phyloP scores from a whole-genome alignment of 1,284 basidiomycete genomes.

The Microbotryomycetes sp. region DNA sequence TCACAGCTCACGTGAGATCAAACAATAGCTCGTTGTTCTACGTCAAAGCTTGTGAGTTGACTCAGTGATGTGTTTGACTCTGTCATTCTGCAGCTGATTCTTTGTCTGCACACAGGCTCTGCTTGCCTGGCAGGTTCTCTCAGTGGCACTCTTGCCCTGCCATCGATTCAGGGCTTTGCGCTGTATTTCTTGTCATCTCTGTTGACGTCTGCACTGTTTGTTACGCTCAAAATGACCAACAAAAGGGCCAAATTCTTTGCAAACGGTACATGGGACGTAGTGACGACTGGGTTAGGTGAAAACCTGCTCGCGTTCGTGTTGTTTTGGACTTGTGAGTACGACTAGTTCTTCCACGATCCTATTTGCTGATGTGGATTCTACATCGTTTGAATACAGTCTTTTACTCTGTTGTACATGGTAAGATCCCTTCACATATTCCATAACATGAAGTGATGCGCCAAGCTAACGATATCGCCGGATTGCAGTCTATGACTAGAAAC shows the following conservation, averaged over 20 bases:
- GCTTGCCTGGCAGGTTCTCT: constrained; percentile 37
- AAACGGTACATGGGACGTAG: constrained; percentile 36
- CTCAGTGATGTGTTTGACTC: background rate
- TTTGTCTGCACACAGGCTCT: constrained; percentile 49
- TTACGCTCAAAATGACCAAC: background rate
- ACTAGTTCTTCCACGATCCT: too few species aligned
- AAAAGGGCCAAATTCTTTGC: background rate
- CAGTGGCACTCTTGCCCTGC: constrained; percentile 30
- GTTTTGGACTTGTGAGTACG: constrained; percentile 14
- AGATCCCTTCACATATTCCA: too few species aligned
- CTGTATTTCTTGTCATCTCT: background rate
- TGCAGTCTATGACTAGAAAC: too few species aligned
- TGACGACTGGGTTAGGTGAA: constrained; percentile 51
- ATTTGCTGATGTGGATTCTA: too few species aligned
- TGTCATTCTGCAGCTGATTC: background rate
- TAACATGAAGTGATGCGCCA: too few species aligned
- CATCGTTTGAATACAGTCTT: background rate
- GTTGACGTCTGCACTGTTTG: background rate
- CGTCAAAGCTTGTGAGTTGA: background rate
- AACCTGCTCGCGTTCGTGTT: constrained; percentile 38
- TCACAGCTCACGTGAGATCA: background rate
- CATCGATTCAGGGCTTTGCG: background rate
- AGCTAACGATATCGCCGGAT: too few species aligned
- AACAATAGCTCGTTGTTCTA: constrained; percentile 4
- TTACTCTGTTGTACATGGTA: background rate